Evolutionary conservation across 2,329 filamentous ascomycete genomes (phyloP).

Genomic region (Pezicula carpinea): DNA sequence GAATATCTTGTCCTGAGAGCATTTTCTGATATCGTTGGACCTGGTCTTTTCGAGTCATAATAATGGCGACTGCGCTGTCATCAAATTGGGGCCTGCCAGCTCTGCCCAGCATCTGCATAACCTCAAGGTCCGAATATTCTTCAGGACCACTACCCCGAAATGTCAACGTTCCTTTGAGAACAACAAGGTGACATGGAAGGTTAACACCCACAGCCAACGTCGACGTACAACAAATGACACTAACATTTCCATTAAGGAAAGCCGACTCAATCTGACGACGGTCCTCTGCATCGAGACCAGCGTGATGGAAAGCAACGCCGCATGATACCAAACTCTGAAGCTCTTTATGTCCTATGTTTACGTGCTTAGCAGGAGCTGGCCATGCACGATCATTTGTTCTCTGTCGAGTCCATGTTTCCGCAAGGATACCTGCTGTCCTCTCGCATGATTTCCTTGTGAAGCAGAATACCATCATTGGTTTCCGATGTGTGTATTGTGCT

Average conservation of each 20-base stretch:
- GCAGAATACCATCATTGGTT: constrained; percentile 82
- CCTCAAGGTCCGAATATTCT: constrained; percentile 76
- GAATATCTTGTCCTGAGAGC: constrained; percentile 64
- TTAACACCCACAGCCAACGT: constrained; percentile 83
- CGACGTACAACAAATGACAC: constrained; percentile 81
- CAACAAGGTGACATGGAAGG: constrained; percentile 75
- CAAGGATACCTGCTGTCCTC: constrained; percentile 61
- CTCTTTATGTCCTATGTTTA: constrained; percentile 53
- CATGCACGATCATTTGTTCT: constrained; percentile 53
- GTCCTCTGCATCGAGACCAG: constrained; percentile 63
- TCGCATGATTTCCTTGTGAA: constrained; percentile 69
- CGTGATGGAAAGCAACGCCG: constrained; percentile 81
- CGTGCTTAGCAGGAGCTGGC: constrained; percentile 48
- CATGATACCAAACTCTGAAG: constrained; percentile 44
- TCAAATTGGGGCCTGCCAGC: constrained; percentile 84
- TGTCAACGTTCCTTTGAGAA: constrained; percentile 73
- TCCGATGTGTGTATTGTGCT: constrained; percentile 59
- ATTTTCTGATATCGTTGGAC: constrained; percentile 66
- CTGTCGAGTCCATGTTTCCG: constrained; percentile 57
- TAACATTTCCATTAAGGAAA: constrained; percentile 68
- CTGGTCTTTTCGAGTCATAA: constrained; percentile 68
- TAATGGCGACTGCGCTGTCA: constrained; percentile 68
- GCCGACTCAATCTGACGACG: constrained; percentile 60
- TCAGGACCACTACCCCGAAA: constrained; percentile 57
- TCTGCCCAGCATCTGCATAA: constrained; percentile 88